phyloP scores from a whole-genome alignment of 2,329 filamentous ascomycete genomes.

The Trichoderma polysporum region DNA sequence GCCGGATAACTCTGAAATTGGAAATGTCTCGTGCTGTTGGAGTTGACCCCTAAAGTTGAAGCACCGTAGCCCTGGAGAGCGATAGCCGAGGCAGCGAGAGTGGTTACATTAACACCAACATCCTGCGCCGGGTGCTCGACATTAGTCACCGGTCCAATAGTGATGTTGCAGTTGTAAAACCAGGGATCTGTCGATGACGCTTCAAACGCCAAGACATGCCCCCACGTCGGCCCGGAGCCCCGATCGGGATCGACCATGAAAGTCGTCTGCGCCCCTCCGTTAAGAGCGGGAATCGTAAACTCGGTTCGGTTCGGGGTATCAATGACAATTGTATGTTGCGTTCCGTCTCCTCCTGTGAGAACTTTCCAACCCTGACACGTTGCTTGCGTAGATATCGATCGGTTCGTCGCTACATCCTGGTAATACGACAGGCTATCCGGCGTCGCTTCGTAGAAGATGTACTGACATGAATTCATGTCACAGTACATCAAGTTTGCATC shows the following conservation, averaged over 20 bases:
- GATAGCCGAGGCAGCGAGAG: conserved; percentile 38
- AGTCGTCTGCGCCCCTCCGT: conserved; percentile 37
- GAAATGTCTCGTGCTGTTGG: conserved; percentile 27
- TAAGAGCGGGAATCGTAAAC: conserved; percentile 29
- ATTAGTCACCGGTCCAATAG: conserved; percentile 34
- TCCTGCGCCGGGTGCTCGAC: conserved; percentile 38
- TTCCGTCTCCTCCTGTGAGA: conserved; percentile 34
- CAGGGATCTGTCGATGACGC: conserved; percentile 37
- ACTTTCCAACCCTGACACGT: conserved; percentile 35
- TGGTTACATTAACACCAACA: conserved; percentile 36
- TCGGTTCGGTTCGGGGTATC: conserved; percentile 26
- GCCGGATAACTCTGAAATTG: conserved; percentile 44
- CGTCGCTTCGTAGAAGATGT: conserved; percentile 40
- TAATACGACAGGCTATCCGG: conserved; percentile 22
- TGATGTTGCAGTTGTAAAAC: conserved; percentile 44
- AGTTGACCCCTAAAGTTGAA: conserved; percentile 25
- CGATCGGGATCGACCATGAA: conserved; percentile 36
- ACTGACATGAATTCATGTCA: conserved; percentile 32
- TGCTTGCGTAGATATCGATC: conserved; percentile 33
- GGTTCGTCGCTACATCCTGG: conserved; percentile 33
- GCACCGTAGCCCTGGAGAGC: conserved; percentile 42
- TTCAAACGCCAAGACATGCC: conserved; percentile 39
- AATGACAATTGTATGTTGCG: conserved; percentile 30
- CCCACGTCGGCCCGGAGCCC: conserved; percentile 31
- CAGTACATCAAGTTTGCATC: conserved; percentile 36